These are phyloP conservation scores for Fusarium sp. DNA, from an alignment of 2,329 filamentous ascomycete species.

Conservation along the genomic window DNA sequence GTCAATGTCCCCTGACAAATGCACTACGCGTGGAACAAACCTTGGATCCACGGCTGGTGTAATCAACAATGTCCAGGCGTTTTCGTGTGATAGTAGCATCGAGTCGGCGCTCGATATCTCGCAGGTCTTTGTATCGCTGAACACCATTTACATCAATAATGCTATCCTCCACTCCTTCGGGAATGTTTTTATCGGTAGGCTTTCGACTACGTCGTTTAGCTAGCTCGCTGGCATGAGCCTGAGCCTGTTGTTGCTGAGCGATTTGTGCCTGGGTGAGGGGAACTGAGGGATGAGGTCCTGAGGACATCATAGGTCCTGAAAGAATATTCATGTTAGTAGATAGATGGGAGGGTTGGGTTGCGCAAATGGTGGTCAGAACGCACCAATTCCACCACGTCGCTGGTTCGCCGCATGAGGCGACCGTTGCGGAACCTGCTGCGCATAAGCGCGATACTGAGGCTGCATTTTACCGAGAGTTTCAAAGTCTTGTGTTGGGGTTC, in stretches of 20 bases:
- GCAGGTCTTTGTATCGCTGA: constrained; percentile 82
- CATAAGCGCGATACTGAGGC: constrained; percentile 63
- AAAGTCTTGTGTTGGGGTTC: constrained; percentile 12
- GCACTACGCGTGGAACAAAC: constrained; percentile 48
- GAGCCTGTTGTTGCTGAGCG: constrained; percentile 62
- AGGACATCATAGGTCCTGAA: constrained; percentile 66
- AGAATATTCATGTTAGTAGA: constrained; percentile 19
- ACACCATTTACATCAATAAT: constrained; percentile 82
- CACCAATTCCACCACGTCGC: constrained; percentile 66
- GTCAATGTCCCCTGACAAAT: background rate
- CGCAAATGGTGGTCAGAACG: constrained; percentile 34
- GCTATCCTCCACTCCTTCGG: constrained; percentile 86
- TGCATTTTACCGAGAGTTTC: constrained; percentile 56
- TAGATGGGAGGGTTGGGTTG: background rate
- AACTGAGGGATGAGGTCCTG: constrained; percentile 62
- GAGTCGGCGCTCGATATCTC: constrained; percentile 86
- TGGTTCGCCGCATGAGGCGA: constrained; percentile 60
- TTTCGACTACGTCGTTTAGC: constrained; percentile 86
- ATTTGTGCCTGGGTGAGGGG: constrained; percentile 66
- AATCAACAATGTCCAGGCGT: constrained; percentile 88
- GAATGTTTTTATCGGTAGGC: constrained; percentile 94
- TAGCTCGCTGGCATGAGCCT: constrained; percentile 69
- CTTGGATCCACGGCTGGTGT: constrained; percentile 78
- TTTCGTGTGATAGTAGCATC: constrained; percentile 97
- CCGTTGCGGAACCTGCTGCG: constrained; percentile 62